Base-by-base conservation (phyloP, 805 yeast genomes). In the Candida silvatica region DNA sequence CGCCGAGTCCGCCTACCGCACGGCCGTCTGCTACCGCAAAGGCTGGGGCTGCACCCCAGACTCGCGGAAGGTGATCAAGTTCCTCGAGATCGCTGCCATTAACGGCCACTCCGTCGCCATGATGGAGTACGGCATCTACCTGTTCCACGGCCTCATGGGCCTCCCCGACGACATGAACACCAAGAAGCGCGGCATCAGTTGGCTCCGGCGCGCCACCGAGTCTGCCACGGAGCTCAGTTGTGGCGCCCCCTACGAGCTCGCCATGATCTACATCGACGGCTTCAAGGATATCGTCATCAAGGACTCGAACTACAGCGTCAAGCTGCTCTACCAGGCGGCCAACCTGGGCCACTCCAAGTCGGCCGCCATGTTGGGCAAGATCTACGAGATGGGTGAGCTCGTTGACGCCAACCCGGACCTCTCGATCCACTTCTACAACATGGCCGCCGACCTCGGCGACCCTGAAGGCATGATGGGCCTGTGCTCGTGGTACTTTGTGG, bases 401-500 rank as follows among this genome's bases (percentile, higher is more conserved):
- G 69, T 87, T 9, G 82, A 85, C 2, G 81, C 76, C 41, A 94
- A 92, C 55, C 66, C 87, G 1, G 80, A 83, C 43, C 64, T 90
- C 32, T 81, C 94, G 1, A 84, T 92, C 29, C 97, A 92, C 55
- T 90, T 88, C 54, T 90, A 85, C 56, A 87, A 95, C 0, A 77
- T 82, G 43, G 95, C 95, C 0, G 96, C 97, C 0, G 56, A 79
- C 20, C 79, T 79, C 4, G 96, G 95, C 5, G 95, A 92, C 55
- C 71, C 94, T 1, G 77, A 73, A 32, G 80, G 95, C 8, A 92
- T 90, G 95, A 66, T 90, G 49, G 88, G 95, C 2, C 66, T 90
- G 63, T 88, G 97, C 56, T 96, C 97, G 2, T 92, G 97, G 97
- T 92, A 90, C 54, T 66, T 90, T 57, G 80, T 86, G 19, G 98